Evolutionary conservation across 192 early-diverging fungal genomes (phyloP), one percentile per base, ranked within the genome.

Genomic region (Spizellomyces sp.): DNA sequence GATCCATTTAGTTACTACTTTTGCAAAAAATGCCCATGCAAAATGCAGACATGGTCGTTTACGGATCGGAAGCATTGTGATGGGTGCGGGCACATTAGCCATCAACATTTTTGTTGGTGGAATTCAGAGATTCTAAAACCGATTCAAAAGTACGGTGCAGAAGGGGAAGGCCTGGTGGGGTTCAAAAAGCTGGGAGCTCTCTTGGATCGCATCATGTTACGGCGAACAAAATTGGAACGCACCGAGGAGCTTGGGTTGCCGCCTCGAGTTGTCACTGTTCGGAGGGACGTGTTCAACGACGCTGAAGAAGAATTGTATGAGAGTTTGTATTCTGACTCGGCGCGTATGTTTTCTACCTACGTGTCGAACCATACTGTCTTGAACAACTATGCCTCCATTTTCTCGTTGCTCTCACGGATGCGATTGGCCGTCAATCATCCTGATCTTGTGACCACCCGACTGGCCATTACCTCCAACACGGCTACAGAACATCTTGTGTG

Each of bases 361-460:
- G 90, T 92, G 5, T 83, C 82, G 56, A 81, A 89, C 62, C 89
- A 87, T 9, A 93, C 94, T 0, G 91, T 95, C 22, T 84, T 96
- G 52, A 95, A 95, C 76, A 92, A 96, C 81, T 98, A 96, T 71
- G 93, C 94, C 48, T 92, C 90, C 62, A 95, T 98, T 62, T 96
- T 98, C 77, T 93, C 94, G 78, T 81, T 95, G 9, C 79, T 98
- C 61, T 90, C 84, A 9, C 87, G 92, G 44, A 94, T 98, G 93
- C 77, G 96, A 22, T 88, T 95, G 69, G 92, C 93, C 43, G 91
- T 91, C 45, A 92, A 98, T 81, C 96, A 98, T 75, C 96, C 95
- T 5, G 79, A 77, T 60, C 62, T 84, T 6, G 82, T 83, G 36
- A 79, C 77, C 4, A 78, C 76, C 15, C 76, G 79, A 43, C 41